Evolutionary conservation across 2,329 filamentous ascomycete species (phyloP).

Genomic region (Conoideocrella luteorostrata): DNA sequence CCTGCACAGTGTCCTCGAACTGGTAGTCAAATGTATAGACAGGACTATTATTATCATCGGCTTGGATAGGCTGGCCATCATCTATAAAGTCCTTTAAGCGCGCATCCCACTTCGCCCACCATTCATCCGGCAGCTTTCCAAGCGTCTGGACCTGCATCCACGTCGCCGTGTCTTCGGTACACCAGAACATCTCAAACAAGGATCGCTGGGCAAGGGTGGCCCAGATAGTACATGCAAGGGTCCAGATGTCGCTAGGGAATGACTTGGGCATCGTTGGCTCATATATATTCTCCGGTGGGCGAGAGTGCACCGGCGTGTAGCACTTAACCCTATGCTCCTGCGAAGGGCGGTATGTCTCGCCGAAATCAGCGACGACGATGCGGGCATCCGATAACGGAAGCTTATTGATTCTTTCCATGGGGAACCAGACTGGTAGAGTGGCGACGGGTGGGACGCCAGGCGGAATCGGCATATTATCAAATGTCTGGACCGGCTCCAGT

Average conservation of each 20-base stretch:
- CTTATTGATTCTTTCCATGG: constrained; percentile 10
- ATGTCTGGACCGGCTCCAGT: constrained; percentile 1
- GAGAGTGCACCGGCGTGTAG: constrained; percentile 14
- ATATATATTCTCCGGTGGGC: constrained; percentile 16
- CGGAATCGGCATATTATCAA: constrained; percentile 14
- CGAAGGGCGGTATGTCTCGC: constrained; percentile 14
- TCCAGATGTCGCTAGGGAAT: constrained; percentile 17
- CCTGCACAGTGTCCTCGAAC: neutral
- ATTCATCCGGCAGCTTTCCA: too few species aligned
- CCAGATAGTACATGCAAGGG: constrained; percentile 17
- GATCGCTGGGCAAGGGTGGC: constrained; percentile 14
- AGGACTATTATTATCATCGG: neutral
- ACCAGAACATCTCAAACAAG: constrained; percentile 12
- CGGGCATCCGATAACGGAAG: neutral
- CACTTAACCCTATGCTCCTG: constrained; percentile 14
- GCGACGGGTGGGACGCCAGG: constrained; percentile 13
- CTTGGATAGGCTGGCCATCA: neutral
- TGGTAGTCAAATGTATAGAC: neutral
- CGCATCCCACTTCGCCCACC: too few species aligned
- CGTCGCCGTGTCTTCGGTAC: too few species aligned
- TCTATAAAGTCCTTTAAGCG: too few species aligned
- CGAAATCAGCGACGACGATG: constrained; percentile 16
- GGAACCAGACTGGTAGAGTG: constrained; percentile 15
- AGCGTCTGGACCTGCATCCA: too few species aligned
- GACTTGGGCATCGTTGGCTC: constrained; percentile 13